A percentile compares a stretch with the other conserved stretches of the same genome.
phyloP scores from a whole-genome alignment of 495 filamentous ascomycete genomes.

The Penicillium maclennaniae region DNA sequence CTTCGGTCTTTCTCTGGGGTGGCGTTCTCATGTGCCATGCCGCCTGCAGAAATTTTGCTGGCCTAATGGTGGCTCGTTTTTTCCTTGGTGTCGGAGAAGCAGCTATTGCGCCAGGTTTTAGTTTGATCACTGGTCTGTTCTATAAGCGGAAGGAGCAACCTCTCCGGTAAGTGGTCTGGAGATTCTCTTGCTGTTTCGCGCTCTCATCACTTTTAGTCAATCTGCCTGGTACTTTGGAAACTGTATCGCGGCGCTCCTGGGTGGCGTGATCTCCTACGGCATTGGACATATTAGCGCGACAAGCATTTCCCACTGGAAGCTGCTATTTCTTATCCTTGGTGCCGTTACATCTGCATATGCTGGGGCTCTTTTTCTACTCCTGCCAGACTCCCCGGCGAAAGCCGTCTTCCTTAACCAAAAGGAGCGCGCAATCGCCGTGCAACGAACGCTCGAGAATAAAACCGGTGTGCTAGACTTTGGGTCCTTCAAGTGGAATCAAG shows the following conservation, averaged over 20 bases:
- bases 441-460: slow-evolving; percentile 47
- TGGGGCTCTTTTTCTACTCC: slow-evolving; percentile 44
- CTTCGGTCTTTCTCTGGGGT: slow-evolving; percentile 35
- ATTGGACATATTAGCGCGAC: slow-evolving; percentile 48
- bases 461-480: slow-evolving; percentile 45
- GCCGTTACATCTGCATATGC: slow-evolving; percentile 51
- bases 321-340: slow-evolving; percentile 59
- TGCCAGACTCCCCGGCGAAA: slow-evolving; percentile 52
- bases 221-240: slow-evolving; percentile 58
- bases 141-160: slow-evolving; percentile 50
- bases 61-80: slow-evolving; percentile 49
- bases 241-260: slow-evolving; percentile 57
- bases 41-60: slow-evolving; percentile 47
- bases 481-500: slow-evolving; percentile 38
- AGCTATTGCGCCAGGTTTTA: slow-evolving; percentile 31
- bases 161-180: slow-evolving; percentile 32
- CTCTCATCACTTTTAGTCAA: slow-evolving; percentile 6
- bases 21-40: slow-evolving; percentile 37
- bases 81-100: slow-evolving; percentile 56
- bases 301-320: slow-evolving; percentile 34
- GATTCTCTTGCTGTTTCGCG: neutral
- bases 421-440: slow-evolving; percentile 41
- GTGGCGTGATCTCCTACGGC: slow-evolving; percentile 53
- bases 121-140: slow-evolving; percentile 49
- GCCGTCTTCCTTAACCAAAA: slow-evolving; percentile 51